Evolutionary conservation across 2,329 filamentous ascomycete species (phyloP), one percentile per base, ranked within the genome.

Genomic region (Fusarium mexicanum): DNA sequence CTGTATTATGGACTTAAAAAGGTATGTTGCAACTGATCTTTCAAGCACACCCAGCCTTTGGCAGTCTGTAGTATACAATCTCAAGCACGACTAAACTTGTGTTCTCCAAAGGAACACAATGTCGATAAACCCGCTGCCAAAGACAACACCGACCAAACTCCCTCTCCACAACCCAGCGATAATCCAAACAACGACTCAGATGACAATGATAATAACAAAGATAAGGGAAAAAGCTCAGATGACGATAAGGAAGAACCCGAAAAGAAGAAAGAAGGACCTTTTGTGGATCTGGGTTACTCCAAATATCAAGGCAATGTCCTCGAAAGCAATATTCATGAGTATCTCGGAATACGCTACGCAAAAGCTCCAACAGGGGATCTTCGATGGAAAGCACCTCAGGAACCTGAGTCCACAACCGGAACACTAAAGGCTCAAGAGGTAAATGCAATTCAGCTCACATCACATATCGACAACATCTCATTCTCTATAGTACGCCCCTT

Each of bases 331-430:
- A 81, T 88, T 37, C 82, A 82, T 57, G 80, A 86, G 74, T 88
- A 84, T 75, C 80, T 86, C 7, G 86, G 86, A 18, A 80, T 87
- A 78, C 86, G 87, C 48, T 90, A 86, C 76, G 88, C 88, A 17
- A 82, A 84, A 20, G 81, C 87, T n/a, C 88, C 88, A 10, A 64
- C 86, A 1, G 86, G 84, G 5, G 80, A 87, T 44, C 80, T 88
- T 40, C 84, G 88, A 61, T 90, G 86, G 82, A 81, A 85, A 33
- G 85, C 86, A 24, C 88, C 88, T 2, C 79, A 82, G 22, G 80
- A 84, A 40, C 87, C 87, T 7, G 79, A 78, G 6, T 79, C 67
- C 8, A 77, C 79, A 17, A 67, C 77, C 2, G 75, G 72, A 6
- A 77, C 81, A 1, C 82, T 85, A 78, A 77, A 82, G 64, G 82